A percentile compares a stretch with the other conserved stretches of the same genome.
Conservation (phyloP, 176 grass and related monocot genomes). For the Oryza glaberrima region DNA sequence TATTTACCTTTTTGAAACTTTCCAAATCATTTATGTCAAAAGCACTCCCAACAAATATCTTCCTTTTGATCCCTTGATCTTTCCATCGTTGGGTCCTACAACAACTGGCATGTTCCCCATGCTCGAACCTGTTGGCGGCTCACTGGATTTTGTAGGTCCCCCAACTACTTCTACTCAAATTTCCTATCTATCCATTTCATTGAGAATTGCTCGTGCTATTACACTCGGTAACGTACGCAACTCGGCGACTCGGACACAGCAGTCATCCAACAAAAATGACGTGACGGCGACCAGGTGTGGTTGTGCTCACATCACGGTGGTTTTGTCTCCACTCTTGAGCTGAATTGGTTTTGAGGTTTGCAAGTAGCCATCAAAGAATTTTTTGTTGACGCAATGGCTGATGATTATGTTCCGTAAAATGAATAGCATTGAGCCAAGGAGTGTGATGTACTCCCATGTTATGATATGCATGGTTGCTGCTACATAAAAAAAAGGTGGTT, state of each 20-base stretch:
- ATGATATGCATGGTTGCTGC: neutral
- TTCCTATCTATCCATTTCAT: neutral
- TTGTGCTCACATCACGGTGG: neutral
- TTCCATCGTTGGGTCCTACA: neutral
- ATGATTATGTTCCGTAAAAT: neutral
- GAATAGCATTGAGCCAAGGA: neutral
- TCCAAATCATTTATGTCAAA: too few relatives aligned
- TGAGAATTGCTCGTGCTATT: neutral
- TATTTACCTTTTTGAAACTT: too few relatives aligned
- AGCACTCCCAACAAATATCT: neutral
- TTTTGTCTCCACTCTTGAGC: neutral
- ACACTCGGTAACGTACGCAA: neutral
- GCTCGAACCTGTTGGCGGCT: constrained; percentile 13
- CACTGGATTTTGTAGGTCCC: neutral
- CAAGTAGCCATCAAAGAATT: neutral
- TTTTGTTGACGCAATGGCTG: neutral
- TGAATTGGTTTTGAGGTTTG: neutral
- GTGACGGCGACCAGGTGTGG: neutral
- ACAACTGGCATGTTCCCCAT: neutral
- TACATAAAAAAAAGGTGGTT: neutral
- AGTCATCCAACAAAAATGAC: neutral
- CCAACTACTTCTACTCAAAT: too few relatives aligned
- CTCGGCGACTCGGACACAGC: neutral
- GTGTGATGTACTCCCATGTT: neutral
- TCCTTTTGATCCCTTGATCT: neutral